Base-by-base conservation (phyloP, 306 rosid genomes). In the Clitoria ternatea region DNA sequence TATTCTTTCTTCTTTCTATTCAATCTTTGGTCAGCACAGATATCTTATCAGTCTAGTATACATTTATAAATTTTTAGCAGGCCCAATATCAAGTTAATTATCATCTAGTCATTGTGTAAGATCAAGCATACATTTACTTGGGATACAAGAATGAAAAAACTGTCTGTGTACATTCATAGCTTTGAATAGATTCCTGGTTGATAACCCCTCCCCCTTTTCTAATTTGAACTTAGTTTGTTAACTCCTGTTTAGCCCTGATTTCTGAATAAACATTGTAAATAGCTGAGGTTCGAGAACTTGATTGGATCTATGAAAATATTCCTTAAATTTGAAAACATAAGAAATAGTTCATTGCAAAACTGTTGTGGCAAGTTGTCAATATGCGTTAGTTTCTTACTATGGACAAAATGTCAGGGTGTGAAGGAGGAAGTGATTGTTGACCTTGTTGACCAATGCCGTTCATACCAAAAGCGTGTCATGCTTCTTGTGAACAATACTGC, bases 391-490 rank as follows among this genome's bases (percentile, higher is more conserved):
- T 66, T 78, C 66, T 36, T 54, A 32, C 19, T 27, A 50, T 77
- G 77, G 68, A 53, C 30, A 62, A 73, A 50, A 63, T 83, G 81
- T 61, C 89, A 95, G 99, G 90, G 88, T 59, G 79, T 91, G 83
- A 95, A 89, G 85, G 88, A 91, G 26, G 99, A 95, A 82, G 70
- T 95, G 75, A 91, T 95, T 36, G 85, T 91, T 43, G 97, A 95
- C 84, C 97, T 95, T 63, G 99, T 85, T 76, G 99, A 95, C 73
- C 99, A 95, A 83, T 95, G 99, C 67, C 96, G 81, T 50, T 87
- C 91, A 6, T 95, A 87, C 77, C 92, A 91, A 84, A 89, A 79
- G 73, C 97, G 92, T 35, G 92, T 91, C 69, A 91, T 87, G 97
- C 85, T 80, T 76, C 97, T 95, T 82, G 92, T 91, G 87, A 91